Evolutionary conservation across 495 filamentous ascomycete species (phyloP).

Genomic region (Penicillium samsonianum): DNA sequence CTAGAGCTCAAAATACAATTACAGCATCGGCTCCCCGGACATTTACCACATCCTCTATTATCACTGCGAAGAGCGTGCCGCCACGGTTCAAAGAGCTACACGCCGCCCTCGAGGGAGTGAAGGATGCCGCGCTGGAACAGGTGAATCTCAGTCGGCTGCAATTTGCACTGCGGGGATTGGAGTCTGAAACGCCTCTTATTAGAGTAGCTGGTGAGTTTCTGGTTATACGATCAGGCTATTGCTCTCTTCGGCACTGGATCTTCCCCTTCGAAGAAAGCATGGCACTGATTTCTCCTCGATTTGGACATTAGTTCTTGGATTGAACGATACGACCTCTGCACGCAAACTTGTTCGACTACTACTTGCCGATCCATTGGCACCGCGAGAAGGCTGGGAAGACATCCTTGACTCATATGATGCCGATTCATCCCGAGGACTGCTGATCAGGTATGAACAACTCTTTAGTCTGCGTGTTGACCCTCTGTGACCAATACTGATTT

Average conservation of each 20-base stretch:
- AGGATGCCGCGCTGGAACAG: constrained; percentile 61
- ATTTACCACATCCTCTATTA: constrained; percentile 30
- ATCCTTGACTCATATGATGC: constrained; percentile 52
- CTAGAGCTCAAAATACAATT: constrained; percentile 8
- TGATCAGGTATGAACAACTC: constrained; percentile 53
- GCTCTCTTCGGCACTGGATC: background rate
- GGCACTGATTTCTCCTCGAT: constrained; percentile 5
- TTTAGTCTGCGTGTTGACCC: background rate
- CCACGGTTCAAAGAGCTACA: constrained; percentile 55
- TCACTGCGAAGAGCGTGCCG: constrained; percentile 38
- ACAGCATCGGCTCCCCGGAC: constrained; percentile 10
- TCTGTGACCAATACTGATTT: background rate
- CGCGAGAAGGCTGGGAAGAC: constrained; percentile 69
- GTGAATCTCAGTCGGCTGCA: constrained; percentile 76
- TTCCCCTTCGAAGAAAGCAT: background rate
- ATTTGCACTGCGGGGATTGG: constrained; percentile 75
- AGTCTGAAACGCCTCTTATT: constrained; percentile 63
- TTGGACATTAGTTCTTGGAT: constrained; percentile 49
- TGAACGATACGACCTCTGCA: constrained; percentile 49
- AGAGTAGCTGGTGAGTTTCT: constrained; percentile 62
- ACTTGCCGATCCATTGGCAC: constrained; percentile 74
- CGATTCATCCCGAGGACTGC: constrained; percentile 50
- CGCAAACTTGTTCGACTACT: constrained; percentile 67
- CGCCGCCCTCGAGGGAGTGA: constrained; percentile 59
- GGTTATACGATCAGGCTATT: background rate